Evolutionary conservation across 2,329 filamentous ascomycete genomes (phyloP).

Genomic region (Fusarium sambucinum): DNA sequence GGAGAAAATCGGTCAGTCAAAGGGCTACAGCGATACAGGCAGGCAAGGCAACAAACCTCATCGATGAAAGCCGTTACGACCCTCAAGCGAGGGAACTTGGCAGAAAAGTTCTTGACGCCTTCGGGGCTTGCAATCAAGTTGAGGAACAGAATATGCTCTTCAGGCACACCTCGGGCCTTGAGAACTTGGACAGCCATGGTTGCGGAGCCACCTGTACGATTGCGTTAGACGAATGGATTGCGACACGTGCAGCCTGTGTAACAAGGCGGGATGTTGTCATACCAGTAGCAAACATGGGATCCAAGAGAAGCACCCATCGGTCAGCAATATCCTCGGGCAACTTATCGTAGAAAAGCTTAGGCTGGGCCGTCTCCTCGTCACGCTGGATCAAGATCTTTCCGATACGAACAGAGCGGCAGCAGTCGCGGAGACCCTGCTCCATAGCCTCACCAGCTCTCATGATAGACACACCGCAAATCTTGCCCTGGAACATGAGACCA

Average conservation of each 20-base stretch:
- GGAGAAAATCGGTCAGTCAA: conserved; percentile 35
- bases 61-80: conserved; percentile 98
- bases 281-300: conserved; percentile 99
- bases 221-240: conserved; percentile 17
- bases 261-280: conserved; percentile 30
- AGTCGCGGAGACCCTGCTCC: conserved; percentile 96
- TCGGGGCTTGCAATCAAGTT: conserved; percentile 98
- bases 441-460: conserved; percentile 99
- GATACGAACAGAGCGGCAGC: conserved; percentile 96
- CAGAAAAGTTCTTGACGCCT: conserved; percentile 88
- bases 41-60: conserved; percentile 61
- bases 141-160: conserved; percentile 94
- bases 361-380: conserved; percentile 92
- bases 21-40: conserved; percentile 14
- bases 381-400: conserved; percentile 98
- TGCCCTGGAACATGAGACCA: conserved; percentile 94
- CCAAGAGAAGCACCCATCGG: conserved; percentile 91
- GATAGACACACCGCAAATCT: conserved; percentile 98
- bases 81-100: conserved; percentile 87
- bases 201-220: conserved; percentile 81
- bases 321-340: conserved; percentile 92
- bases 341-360: conserved; percentile 98
- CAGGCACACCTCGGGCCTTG: conserved; percentile 88
- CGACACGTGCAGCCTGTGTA: conserved; percentile 8
- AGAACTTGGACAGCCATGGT: conserved; percentile 97